phyloP scores from a whole-genome alignment of 2,329 filamentous ascomycete species.

The Mycosphaerella sp. region DNA sequence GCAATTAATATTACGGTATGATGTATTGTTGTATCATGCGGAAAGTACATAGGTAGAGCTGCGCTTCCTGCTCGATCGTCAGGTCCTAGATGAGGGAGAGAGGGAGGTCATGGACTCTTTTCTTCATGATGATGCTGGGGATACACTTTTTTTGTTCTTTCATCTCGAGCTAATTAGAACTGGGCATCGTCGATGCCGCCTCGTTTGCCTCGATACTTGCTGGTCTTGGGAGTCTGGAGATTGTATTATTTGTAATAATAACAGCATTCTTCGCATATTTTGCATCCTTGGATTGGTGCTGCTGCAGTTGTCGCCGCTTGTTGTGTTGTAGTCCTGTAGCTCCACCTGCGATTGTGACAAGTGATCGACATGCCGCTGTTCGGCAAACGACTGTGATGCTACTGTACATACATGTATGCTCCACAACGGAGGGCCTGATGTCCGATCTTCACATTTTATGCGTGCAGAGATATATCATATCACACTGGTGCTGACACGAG shows the following conservation, averaged over 20 bases:
- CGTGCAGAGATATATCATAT: no score
- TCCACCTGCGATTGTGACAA: conserved; percentile 9
- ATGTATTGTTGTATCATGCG: background rate
- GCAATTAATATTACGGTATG: no score
- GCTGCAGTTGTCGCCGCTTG: no score
- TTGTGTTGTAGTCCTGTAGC: no score
- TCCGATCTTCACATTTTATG: background rate
- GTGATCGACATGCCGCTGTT: background rate
- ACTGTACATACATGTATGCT: no score
- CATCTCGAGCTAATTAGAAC: conserved; percentile 8
- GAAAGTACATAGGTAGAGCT: background rate
- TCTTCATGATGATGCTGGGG: conserved; percentile 21
- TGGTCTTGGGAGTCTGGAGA: background rate
- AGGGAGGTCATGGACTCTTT: conserved; percentile 13
- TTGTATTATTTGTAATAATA: no score
- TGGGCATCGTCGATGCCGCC: conserved; percentile 21
- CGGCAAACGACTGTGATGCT: background rate
- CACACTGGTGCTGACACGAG: no score
- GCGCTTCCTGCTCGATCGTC: background rate
- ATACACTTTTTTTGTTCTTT: conserved; percentile 5
- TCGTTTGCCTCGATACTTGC: conserved; percentile 1
- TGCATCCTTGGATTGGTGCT: no score
- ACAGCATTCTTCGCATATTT: background rate
- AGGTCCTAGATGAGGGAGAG: conserved; percentile 1
- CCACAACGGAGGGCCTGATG: background rate